Percentiles rank a stretch among this genome's conserved stretches.
Conservation (phyloP, 176 grass and related monocot genomes). For the Triticum timopheevii region DNA sequence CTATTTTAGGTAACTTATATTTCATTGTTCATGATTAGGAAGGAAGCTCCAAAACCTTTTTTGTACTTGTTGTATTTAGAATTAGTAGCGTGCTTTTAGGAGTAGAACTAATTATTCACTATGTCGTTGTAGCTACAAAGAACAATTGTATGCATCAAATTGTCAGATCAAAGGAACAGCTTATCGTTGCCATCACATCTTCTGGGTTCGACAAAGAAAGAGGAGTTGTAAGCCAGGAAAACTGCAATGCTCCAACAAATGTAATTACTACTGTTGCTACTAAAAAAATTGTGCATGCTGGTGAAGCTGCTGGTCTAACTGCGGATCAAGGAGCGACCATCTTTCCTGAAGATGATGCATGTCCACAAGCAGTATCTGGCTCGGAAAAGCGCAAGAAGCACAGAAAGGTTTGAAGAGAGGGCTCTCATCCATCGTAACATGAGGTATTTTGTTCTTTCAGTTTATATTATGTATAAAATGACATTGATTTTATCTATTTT, state of each 20-base stretch:
- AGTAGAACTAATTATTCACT: constrained; percentile 21
- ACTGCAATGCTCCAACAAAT: background rate
- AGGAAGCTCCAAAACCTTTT: background rate
- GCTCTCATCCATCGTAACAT: background rate
- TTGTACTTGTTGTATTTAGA: constrained; percentile 7
- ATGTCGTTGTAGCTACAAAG: constrained; percentile 39
- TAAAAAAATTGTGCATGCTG: constrained; percentile 4
- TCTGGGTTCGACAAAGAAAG: constrained; percentile 4
- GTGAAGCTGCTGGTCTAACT: background rate
- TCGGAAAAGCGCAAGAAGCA: constrained; percentile 41
- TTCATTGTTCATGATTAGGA: constrained; percentile 26
- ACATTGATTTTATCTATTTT: background rate
- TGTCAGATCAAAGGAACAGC: constrained; percentile 44
- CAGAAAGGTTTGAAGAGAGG: background rate
- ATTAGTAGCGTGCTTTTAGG: background rate
- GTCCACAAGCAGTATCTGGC: background rate
- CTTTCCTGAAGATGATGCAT: constrained; percentile 5
- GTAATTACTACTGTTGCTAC: background rate
- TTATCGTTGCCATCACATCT: constrained; percentile 21
- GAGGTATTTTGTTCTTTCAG: constrained; percentile 28
- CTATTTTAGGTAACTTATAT: constrained; percentile 64
- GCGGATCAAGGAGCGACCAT: background rate
- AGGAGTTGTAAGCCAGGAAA: constrained; percentile 9
- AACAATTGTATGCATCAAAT: constrained; percentile 39
- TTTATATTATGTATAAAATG: background rate